A percentile compares a stretch with the other conserved stretches of the same genome.
phyloP scores from a whole-genome alignment of 805 yeast species.

The Saturnispora dispora region DNA sequence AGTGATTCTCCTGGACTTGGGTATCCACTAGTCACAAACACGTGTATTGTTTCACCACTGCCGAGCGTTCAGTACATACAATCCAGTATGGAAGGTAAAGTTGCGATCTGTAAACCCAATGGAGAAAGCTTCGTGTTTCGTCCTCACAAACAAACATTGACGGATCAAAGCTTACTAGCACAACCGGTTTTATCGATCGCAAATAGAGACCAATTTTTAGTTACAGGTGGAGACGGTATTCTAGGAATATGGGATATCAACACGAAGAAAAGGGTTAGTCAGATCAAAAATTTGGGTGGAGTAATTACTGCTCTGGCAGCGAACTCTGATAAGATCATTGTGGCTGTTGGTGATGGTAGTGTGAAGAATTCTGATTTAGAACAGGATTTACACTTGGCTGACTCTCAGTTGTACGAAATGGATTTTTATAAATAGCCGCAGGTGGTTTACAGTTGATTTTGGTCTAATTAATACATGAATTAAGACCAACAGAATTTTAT shows the following conservation, averaged over 20 bases:
- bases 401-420: conserved; percentile 4
- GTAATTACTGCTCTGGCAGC: conserved; percentile 3
- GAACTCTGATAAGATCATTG: not conserved
- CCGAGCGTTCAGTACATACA: conserved; percentile 30
- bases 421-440: not conserved
- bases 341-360: conserved; percentile 7
- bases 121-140: conserved; percentile 60
- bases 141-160: conserved; percentile 49
- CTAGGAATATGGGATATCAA: conserved; percentile 27
- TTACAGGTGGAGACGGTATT: conserved; percentile 18
- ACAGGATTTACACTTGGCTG: conserved; percentile 2
- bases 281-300: conserved; percentile 5
- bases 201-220: not conserved
- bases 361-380: conserved; percentile 6
- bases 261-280: conserved; percentile 14
- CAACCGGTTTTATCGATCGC: conserved; percentile 15
- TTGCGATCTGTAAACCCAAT: conserved; percentile 52
- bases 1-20: conserved; percentile 4
- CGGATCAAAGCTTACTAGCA: conserved; percentile 19
- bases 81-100: conserved; percentile 75
- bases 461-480: too few species aligned
- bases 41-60: not conserved
- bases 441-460: not conserved
- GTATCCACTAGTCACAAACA: conserved; percentile 4
- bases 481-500: too few species aligned